Evolutionary conservation across 768 basidiomycete species (phyloP), one percentile per base, ranked within the genome.

Genomic region (Amanita muscaria): DNA sequence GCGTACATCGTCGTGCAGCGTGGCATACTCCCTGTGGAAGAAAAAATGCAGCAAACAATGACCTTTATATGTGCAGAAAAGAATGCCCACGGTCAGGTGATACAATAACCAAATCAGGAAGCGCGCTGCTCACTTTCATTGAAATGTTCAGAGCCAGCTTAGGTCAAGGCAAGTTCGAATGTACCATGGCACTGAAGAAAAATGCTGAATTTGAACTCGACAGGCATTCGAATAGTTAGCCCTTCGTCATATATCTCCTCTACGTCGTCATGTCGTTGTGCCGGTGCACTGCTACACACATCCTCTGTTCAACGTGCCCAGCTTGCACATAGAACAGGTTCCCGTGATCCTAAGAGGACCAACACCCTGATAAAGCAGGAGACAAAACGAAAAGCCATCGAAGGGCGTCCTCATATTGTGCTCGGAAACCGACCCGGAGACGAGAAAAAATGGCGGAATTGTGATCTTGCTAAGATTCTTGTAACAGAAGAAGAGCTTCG

Each of bases 391-490:
- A 56, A 55, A 39, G 68, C 62, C 16, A 63, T 61, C 32, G 67
- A 54, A 23, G 69, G 58, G 43, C 67, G 64, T 36, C 69, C 83
- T 12, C 80, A 86, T 53, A 77, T 85, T 46, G 73, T 93, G 12
- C 75, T 91, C 5, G 92, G 92, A 10, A 78, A 77, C 12, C 70
- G 77, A 32, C 67, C 75, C 5, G 73, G 74, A 49, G 74, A 85
- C 43, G 79, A 82, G 44, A 56, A 66, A 44, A 79, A 78, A 56
- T 93, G 90, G 88, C 53, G 59, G 31, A 64, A 68, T 19, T 79
- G 78, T 59, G 73, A 80, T 61, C 77, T 93, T 36, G 77, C 79
- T 33, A 71, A 72, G 51, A 60, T 77, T 45, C 64, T 88, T 54
- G 67, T 88, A 42, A 68, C 79, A 46, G 68, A 75, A 34, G 65